Evolutionary conservation across 1,139 yeast genomes (phyloP).

Genomic region (Saccharomycopsis hybrid): DNA sequence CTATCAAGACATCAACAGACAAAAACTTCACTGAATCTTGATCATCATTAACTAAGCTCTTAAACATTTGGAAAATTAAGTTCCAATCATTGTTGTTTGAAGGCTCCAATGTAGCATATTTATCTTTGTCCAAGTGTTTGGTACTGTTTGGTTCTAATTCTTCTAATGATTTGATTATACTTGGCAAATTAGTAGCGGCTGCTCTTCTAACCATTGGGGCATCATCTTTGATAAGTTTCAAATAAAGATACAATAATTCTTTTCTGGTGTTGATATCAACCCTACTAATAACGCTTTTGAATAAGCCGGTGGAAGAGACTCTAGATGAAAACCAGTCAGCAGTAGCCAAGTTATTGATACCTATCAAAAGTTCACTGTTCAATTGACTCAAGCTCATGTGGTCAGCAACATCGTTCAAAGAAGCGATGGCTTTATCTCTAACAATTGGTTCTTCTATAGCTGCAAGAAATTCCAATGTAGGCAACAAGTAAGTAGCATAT

Average conservation of each 20-base stretch:
- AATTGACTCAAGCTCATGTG: conserved; percentile 65
- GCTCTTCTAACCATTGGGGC: conserved; percentile 98
- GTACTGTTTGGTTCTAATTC: conserved; percentile 16
- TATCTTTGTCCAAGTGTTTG: conserved; percentile 15
- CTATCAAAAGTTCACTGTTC: conserved; percentile 60
- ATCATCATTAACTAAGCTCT: conserved; percentile 70
- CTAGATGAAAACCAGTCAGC: conserved; percentile 95
- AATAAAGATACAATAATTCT: conserved; percentile 59
- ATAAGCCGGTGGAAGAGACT: conserved; percentile 89
- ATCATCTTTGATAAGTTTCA: conserved; percentile 76
- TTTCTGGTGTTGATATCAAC: conserved; percentile 50
- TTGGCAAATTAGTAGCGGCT: conserved; percentile 81
- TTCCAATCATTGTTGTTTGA: conserved; percentile 57
- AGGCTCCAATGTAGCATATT: conserved; percentile 23
- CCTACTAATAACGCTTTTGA: conserved; percentile 60
- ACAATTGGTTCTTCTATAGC: conserved; percentile 98
- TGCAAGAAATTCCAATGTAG: conserved; percentile 82
- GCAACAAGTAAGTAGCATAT: conserved; percentile 68
- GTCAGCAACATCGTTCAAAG: conserved; percentile 65
- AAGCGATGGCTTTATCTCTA: conserved; percentile 87
- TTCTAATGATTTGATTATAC: conserved; percentile 50
- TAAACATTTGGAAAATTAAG: conserved; percentile 73
- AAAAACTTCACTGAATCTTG: conserved; percentile 95
- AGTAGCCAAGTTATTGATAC: conserved; percentile 70
- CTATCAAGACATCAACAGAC: conserved; percentile 78